Evolutionary conservation across 2,329 filamentous ascomycete genomes (phyloP).

Genomic region (Leptosphaerulina australis): DNA sequence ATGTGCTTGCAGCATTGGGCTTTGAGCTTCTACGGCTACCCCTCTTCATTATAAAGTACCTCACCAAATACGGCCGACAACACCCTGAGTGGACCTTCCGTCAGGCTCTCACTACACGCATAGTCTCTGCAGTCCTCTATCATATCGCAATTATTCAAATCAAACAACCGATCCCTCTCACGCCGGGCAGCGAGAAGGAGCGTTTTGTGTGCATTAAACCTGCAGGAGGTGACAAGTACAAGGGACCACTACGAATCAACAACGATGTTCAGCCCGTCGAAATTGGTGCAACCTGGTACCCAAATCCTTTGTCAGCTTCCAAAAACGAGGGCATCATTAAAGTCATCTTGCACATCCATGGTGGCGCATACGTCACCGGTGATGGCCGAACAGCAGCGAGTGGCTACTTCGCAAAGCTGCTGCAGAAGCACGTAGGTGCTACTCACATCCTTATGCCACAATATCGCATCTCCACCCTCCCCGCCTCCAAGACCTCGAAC

Average conservation of each 20-base stretch:
- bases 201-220: conserved; percentile 46
- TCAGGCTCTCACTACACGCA: conserved; percentile 47
- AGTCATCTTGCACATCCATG: conserved; percentile 57
- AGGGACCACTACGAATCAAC: conserved; percentile 40
- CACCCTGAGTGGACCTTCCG: conserved; percentile 49
- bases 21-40: conserved; percentile 48
- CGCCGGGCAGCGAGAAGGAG: conserved; percentile 48
- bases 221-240: conserved; percentile 29
- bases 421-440: conserved; percentile 47
- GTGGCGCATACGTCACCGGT: conserved; percentile 56
- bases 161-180: conserved; percentile 41
- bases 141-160: conserved; percentile 40
- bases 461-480: conserved; percentile 56
- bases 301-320: conserved; percentile 28
- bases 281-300: conserved; percentile 54
- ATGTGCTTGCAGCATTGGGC: conserved; percentile 44
- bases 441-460: conserved; percentile 54
- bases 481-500: conserved; percentile 42
- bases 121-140: conserved; percentile 43
- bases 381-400: conserved; percentile 49
- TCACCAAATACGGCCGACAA: conserved; percentile 46
- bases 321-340: conserved; percentile 27
- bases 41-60: conserved; percentile 50
- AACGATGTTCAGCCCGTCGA: conserved; percentile 44
- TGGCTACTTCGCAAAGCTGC: conserved; percentile 37